phyloP scores from a whole-genome alignment of 345 rosid genomes.

The Mallotus nudiflorus region DNA sequence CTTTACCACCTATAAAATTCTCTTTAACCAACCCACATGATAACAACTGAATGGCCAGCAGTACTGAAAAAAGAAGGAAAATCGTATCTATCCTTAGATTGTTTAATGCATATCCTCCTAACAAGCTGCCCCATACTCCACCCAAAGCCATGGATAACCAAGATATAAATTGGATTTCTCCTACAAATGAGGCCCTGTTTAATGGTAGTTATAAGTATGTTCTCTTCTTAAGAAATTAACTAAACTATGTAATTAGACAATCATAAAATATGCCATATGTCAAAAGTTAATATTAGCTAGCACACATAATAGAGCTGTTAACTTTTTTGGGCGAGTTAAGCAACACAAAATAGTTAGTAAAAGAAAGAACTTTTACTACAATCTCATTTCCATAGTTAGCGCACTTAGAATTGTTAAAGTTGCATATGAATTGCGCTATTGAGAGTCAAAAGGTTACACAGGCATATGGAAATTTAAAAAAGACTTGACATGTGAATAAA shows the following conservation, averaged over 20 bases:
- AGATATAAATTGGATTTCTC: slow-evolving; percentile 90
- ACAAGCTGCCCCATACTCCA: slow-evolving; percentile 84
- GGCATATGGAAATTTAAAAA: neutral
- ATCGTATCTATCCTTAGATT: slow-evolving; percentile 66
- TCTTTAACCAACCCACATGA: slow-evolving; percentile 81
- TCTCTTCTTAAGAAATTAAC: neutral
- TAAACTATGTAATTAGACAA: neutral
- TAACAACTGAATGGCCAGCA: slow-evolving; percentile 70
- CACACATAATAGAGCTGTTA: neutral
- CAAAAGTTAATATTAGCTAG: neutral
- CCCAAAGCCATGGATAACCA: slow-evolving; percentile 96
- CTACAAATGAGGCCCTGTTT: slow-evolving; percentile 83
- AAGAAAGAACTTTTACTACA: neutral
- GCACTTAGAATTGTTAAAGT: neutral
- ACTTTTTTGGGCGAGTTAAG: neutral
- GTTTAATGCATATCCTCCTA: slow-evolving; percentile 80
- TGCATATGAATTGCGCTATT: neutral
- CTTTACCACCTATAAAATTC: slow-evolving; percentile 35
- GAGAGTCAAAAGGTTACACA: neutral
- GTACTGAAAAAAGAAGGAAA: slow-evolving; percentile 71
- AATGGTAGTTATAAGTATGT: slow-evolving; percentile 13
- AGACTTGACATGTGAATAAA: slow-evolving; percentile 20
- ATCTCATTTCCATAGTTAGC: neutral
- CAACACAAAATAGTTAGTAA: neutral
- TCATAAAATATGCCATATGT: neutral